phyloP scores from a whole-genome alignment of 2,329 filamentous ascomycete genomes.

The Colletotrichum sansevieriae region DNA sequence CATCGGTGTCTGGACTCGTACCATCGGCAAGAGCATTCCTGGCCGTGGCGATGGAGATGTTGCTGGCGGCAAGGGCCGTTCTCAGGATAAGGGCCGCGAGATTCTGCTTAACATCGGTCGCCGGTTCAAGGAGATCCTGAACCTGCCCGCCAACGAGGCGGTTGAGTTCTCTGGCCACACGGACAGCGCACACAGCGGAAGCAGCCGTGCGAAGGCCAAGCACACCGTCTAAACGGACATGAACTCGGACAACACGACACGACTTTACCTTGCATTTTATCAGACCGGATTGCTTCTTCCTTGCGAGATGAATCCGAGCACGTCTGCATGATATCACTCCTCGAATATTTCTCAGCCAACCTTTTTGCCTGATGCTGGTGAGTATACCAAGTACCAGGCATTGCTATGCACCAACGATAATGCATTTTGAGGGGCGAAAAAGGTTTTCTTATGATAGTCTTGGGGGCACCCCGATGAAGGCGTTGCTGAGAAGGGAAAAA shows the following conservation, averaged over 20 bases:
- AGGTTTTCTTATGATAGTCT: slow-evolving; percentile 40
- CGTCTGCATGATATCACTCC: slow-evolving; percentile 36
- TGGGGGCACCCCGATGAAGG: slow-evolving; percentile 40
- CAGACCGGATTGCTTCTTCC: slow-evolving; percentile 19
- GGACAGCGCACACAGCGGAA: slow-evolving; percentile 91
- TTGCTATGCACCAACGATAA: slow-evolving; percentile 41
- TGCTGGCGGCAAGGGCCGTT: slow-evolving; percentile 82
- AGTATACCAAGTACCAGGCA: slow-evolving; percentile 20
- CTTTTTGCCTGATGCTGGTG: slow-evolving; percentile 29
- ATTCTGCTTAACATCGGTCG: slow-evolving; percentile 86
- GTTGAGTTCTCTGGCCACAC: slow-evolving; percentile 98
- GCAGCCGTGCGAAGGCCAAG: slow-evolving; percentile 96
- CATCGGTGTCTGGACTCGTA: slow-evolving; percentile 97
- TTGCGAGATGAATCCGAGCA: slow-evolving; percentile 24
- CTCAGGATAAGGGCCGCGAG: slow-evolving; percentile 85
- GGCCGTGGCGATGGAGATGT: slow-evolving; percentile 80
- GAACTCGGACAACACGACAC: slow-evolving; percentile 25
- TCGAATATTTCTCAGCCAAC: slow-evolving; percentile 38
- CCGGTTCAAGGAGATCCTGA: slow-evolving; percentile 92
- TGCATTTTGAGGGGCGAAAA: slow-evolving; percentile 39
- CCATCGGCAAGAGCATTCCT: slow-evolving; percentile 86
- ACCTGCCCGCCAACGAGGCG: slow-evolving; percentile 79
- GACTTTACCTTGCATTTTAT: slow-evolving; percentile 33
- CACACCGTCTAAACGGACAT: slow-evolving; percentile 75
- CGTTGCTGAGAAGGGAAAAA: slow-evolving; percentile 39